Evolutionary conservation across 495 filamentous ascomycete genomes (phyloP).

Genomic region (Penicillium tannophilum): DNA sequence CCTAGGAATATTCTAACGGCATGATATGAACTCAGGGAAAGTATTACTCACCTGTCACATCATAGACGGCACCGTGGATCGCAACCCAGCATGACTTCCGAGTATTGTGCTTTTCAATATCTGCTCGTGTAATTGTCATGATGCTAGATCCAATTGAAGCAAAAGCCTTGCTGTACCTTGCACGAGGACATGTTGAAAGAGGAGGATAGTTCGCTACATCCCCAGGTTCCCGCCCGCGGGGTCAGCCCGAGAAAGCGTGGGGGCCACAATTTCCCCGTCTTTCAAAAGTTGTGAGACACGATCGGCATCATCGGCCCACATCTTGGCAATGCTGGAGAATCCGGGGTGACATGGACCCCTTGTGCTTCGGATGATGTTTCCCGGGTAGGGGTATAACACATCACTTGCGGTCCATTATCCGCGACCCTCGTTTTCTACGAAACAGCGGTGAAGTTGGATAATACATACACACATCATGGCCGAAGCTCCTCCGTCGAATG

Average conservation of each 20-base stretch:
- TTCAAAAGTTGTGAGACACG: neutral
- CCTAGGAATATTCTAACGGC: neutral
- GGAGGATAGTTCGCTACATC: neutral
- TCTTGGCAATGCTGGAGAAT: constrained; percentile 5
- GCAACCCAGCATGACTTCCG: constrained; percentile 78
- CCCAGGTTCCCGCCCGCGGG: neutral
- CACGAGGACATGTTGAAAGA: neutral
- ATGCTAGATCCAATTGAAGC: neutral
- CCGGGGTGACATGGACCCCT: constrained; percentile 6
- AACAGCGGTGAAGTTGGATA: neutral
- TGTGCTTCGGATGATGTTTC: neutral
- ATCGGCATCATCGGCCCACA: constrained; percentile 7
- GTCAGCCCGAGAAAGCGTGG: neutral
- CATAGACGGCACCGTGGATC: constrained; percentile 74
- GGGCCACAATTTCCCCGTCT: neutral
- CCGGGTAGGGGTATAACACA: constrained; percentile 1
- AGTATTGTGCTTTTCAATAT: constrained; percentile 68
- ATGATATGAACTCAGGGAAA: too few species aligned
- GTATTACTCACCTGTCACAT: constrained; percentile 64
- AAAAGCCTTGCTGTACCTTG: neutral
- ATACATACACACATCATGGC: neutral
- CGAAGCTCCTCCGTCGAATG: neutral
- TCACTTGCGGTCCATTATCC: too few species aligned
- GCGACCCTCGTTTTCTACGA: neutral
- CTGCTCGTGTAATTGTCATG: constrained; percentile 37